A percentile compares a stretch with the other conserved stretches of the same genome.
These are phyloP conservation scores for Aspergillus intermedius DNA, from an alignment of 2,329 filamentous ascomycete species.

Conservation along the genomic window DNA sequence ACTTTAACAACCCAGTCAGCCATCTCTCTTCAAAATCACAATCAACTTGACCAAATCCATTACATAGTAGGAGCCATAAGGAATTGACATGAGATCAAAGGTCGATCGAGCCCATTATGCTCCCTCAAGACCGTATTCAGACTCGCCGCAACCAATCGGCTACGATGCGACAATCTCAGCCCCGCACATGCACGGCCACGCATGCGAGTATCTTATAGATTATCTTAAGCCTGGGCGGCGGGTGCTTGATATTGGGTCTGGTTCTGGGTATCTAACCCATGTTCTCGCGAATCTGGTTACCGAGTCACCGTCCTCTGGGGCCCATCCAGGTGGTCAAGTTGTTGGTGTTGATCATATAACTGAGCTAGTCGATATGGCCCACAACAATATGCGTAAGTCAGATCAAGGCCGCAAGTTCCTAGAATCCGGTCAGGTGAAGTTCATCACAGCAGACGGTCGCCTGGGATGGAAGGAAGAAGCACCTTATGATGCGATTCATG, in stretches of 20 bases:
- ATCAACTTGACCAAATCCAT: too few species aligned
- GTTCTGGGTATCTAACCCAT: constrained; percentile 79
- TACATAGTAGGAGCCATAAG: too few species aligned
- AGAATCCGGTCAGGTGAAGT: constrained; percentile 58
- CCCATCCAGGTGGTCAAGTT: constrained; percentile 43
- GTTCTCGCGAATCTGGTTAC: constrained; percentile 71
- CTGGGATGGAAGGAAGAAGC: constrained; percentile 55
- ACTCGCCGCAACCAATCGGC: constrained; percentile 64
- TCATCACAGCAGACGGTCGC: constrained; percentile 69
- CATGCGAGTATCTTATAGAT: constrained; percentile 56
- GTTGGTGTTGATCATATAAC: constrained; percentile 70
- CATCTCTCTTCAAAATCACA: background rate
- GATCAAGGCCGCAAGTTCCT: constrained; percentile 55
- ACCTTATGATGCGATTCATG: constrained; percentile 88
- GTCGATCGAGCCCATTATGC: constrained; percentile 86
- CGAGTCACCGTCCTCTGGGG: constrained; percentile 13
- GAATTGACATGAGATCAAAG: constrained; percentile 34
- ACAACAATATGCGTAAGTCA: constrained; percentile 60
- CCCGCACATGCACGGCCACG: constrained; percentile 65
- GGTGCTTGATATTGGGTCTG: constrained; percentile 68
- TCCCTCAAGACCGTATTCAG: constrained; percentile 63
- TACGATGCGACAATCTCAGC: constrained; percentile 64
- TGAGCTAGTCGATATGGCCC: constrained; percentile 56
- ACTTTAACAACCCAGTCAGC: background rate
- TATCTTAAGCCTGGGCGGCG: constrained; percentile 49